Conservation (phyloP, 352 stramenopile genomes). For the Globisporangium mamillatum region DNA sequence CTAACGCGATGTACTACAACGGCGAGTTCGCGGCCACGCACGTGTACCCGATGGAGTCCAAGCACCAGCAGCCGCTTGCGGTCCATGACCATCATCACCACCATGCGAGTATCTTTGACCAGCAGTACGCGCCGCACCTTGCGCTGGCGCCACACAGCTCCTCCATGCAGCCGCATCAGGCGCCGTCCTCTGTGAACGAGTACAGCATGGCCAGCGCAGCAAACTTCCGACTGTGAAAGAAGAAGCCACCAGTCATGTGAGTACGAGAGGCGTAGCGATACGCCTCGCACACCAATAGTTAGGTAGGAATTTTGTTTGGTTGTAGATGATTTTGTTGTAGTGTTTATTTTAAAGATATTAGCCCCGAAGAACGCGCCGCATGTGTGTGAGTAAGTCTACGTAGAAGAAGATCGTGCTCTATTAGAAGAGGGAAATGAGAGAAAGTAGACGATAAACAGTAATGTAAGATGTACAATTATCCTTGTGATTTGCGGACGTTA, state of each 20-base stretch:
- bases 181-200: background rate
- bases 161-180: background rate
- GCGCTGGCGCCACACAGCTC: background rate
- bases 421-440: background rate
- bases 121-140: conserved; percentile 2
- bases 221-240: conserved; percentile 6
- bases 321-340: conserved; percentile 1
- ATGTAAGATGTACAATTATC: background rate
- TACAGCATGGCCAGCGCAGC: background rate
- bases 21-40: background rate
- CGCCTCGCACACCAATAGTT: background rate
- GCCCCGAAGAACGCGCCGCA: background rate
- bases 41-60: background rate
- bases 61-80: background rate
- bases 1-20: background rate
- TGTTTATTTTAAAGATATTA: conserved; percentile 9
- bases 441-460: background rate
- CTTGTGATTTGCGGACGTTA: no score
- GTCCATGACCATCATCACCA: background rate
- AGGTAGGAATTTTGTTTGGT: background rate
- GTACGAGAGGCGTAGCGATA: background rate
- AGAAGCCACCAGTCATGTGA: background rate
- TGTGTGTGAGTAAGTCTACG: background rate
- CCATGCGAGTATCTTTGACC: background rate
- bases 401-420: background rate